Base-by-base conservation (phyloP, 208 protist genomes). In the Ichthyophonus hoferi region DNA sequence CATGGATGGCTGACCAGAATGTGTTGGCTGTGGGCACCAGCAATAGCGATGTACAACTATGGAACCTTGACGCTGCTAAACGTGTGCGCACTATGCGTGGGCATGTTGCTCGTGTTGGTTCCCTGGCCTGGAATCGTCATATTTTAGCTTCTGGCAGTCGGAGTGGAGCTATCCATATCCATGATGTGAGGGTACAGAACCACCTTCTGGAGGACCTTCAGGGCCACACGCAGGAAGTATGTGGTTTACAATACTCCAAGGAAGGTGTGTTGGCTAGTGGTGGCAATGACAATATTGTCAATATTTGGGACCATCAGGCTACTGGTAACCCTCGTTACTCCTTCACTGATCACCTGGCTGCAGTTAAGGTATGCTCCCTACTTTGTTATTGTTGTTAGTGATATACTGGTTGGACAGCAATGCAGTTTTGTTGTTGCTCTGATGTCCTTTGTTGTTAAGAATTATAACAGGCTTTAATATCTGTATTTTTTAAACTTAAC, bases 281-380 rank as follows among this genome's bases (percentile, higher is more conserved):
- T 7, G 97, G 97, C 78, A 99, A 99, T 93, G 98, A 99, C 92
- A 99, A 99, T 91, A 91, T 96, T 35, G 92, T 99, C 3, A 93
- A 96, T 33, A 90, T 99, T 39, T 99, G 98, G 98, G 84, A 87
- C 39, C 14, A 92, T 94, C 40, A 96, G 24, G 93, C 0, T 33
- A 83, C 35, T 42, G 87, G 91, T 79, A 67, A 58, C 38, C 98
- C 98, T 31, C 82, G 95, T 79, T 93, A 96, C 77, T 95, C 90
- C 33, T 93, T 99, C 34, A 94, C 94, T 87, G 93, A 97, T 87
- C 97, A 99, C 94, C 87, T 92, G 7, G 93, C 93, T 2, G 93
- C 93, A 17, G 93, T 95, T 3, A 92, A 92, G 85, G 86, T 88
- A 67, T n/a, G n/a, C n/a, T n/a, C n/a, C n/a, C n/a, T n/a, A n/a